Base-by-base conservation (phyloP, 352 stramenopile species). In the Phytophthora sansomeana region DNA sequence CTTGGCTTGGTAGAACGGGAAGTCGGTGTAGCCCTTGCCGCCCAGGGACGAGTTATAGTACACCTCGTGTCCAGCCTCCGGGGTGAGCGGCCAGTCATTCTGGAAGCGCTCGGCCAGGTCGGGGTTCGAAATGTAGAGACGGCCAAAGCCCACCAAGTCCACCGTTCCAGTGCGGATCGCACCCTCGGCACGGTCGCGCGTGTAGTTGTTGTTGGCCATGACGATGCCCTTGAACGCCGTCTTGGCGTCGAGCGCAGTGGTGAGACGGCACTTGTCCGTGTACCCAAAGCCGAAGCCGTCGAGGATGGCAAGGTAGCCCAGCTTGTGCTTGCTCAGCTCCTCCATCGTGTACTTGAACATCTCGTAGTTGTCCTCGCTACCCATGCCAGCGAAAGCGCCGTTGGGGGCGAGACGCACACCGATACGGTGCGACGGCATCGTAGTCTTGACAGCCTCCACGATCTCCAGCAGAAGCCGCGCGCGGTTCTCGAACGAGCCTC, bases 401-500 rank as follows among this genome's bases (percentile, higher is more conserved):
- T 77, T 78, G 6, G 75, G 72, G 0, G 72, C 66, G 7, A 83
- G 58, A 46, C 75, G 73, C 16, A 83, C 60, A 30, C 60, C 80
- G n/a, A 85, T 63, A 24, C 72, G 69, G 50, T 68, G 38, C 30
- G 68, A 42, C 3, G 63, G 68, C 4, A 64, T 52, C 3, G 44
- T 70, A 16, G 76, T 73, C 65, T 61, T 74, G 33, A 93, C 16
- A 0, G 78, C 75, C 54, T 92, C 74, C 46, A 97, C 21, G 52
- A 92, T 62, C 65, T 96, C 82, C 1, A 78, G 48, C 30, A 96
- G 64, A n/a, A 97, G 78, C 26, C 81, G 75, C 11, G 69, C 67
- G 16, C 91, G 86, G 69, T 97, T 96, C 66, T 96, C 89, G 29
- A 92, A 74, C 46, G 69, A 89, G 21, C 91, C 90, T 11, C 90